Evolutionary conservation across 2,329 filamentous ascomycete genomes (phyloP).

Genomic region (Penicillium sp.): DNA sequence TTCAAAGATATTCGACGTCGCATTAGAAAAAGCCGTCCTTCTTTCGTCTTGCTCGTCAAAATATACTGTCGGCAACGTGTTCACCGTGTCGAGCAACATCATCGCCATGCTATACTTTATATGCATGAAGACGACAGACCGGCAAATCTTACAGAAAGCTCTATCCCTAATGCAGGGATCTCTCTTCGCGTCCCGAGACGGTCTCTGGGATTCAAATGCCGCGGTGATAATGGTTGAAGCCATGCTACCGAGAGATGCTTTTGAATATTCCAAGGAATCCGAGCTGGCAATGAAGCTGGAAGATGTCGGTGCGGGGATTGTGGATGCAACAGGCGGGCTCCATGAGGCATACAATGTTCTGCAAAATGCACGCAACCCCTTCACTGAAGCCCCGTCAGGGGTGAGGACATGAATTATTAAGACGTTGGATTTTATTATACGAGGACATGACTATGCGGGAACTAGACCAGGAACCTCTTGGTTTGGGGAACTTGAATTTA

Average conservation of each 20-base stretch:
- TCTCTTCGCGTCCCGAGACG: constrained; percentile 15
- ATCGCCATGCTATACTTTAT: constrained; percentile 22
- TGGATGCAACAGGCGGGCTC: constrained; percentile 2
- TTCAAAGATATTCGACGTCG: background rate
- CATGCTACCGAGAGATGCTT: background rate
- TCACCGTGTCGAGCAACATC: constrained; percentile 22
- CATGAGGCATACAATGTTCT: constrained; percentile 6
- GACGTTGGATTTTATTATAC: too few species aligned
- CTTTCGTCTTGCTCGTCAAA: background rate
- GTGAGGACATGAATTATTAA: too few species aligned
- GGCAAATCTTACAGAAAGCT: constrained; percentile 7
- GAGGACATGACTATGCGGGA: too few species aligned
- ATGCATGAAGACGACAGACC: constrained; percentile 18
- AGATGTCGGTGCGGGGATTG: constrained; percentile 6
- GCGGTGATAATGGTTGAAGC: constrained; percentile 12
- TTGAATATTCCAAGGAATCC: background rate
- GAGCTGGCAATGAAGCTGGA: constrained; percentile 2
- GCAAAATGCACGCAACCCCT: background rate
- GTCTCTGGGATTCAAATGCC: constrained; percentile 20
- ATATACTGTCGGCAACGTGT: constrained; percentile 5
- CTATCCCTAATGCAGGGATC: constrained; percentile 16
- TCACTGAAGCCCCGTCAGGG: too few species aligned
- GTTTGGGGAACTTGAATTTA: too few species aligned
- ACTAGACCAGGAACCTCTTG: too few species aligned
- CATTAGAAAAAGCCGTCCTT: constrained; percentile 1